Base-by-base conservation (phyloP, 179 eudicot genomes). In the Nepenthes alata region DNA sequence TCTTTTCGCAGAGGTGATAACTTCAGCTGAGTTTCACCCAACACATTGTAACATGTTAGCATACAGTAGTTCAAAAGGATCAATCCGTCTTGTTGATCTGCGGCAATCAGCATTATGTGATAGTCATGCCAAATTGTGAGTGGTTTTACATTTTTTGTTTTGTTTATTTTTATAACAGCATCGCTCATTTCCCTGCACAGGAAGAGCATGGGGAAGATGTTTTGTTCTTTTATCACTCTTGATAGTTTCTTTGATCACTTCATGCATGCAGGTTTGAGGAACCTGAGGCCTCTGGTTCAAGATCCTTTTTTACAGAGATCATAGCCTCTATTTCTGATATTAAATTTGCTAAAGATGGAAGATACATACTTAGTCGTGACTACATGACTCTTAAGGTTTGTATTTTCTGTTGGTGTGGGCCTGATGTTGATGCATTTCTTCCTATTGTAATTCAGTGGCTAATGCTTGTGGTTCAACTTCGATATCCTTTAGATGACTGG, bases 1-100 rank as follows among this genome's bases (percentile, higher is more conserved):
- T 10, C 6, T 61, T 59, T 16, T 69, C 12, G 25, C 83, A 85
- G 90, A 85, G 87, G 90, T 85, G 52, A 85, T 85, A 65, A 85
- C 90, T 56, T 83, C 87, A 55, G 90, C 90, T 11, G 90, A 85
- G 63, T 85, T 85, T 63, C 90, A 85, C 73, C 90, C 90, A 53
- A 71, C 76, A 54, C 87, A 85, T 60, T 85, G 90, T 74, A 85
- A 82, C 72, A 80, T 58, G 57, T 71, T 85, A 77, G 90, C 90
- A 15, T 85, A 85, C 70, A 85, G 90, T 72, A 85, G 90, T 66
- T 85, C 90, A 65, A 85, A 82, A 73, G 90, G 90, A 34, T 85
- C 90, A 47, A 75, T 85, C 54, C 90, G 87, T 57, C 85, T 85
- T 60, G 76, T 85, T 77, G 90, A 85, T 74, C 74, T 85, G 78